phyloP scores from a whole-genome alignment of 805 yeast species.

The Scheffersomyces coipomensis region DNA sequence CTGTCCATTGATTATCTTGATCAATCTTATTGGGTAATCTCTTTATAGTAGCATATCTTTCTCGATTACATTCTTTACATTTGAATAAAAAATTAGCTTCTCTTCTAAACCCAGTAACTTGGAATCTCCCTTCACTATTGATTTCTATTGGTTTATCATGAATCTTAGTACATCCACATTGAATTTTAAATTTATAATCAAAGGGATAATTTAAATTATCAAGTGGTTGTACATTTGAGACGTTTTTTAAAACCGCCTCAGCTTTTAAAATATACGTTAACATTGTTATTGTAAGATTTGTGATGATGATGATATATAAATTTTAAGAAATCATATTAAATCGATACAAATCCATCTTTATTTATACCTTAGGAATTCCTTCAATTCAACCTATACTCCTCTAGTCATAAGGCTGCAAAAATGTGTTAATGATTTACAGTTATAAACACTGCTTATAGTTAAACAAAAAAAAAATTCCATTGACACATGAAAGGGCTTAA shows the following conservation, averaged over 20 bases:
- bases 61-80: constrained; percentile 11
- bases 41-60: not conserved
- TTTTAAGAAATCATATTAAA: too few relatives aligned
- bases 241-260: constrained; percentile 10
- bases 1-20: not conserved
- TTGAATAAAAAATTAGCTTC: constrained; percentile 6
- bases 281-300: constrained; percentile 7
- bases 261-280: constrained; percentile 8
- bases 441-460: too few relatives aligned
- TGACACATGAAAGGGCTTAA: not conserved
- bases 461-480: too few relatives aligned
- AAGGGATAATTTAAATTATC: constrained; percentile 13
- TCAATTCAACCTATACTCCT: too few relatives aligned
- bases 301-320: too few relatives aligned
- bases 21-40: not conserved
- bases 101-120: constrained; percentile 2
- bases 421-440: not conserved
- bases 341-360: not conserved
- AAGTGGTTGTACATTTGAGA: constrained; percentile 11
- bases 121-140: not conserved
- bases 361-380: too few relatives aligned
- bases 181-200: constrained; percentile 10
- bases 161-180: constrained; percentile 9
- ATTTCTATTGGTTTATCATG: constrained; percentile 7
- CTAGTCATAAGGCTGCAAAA: not conserved